Conservation (phyloP, 306 rosid species). For the Prunus dulcis region DNA sequence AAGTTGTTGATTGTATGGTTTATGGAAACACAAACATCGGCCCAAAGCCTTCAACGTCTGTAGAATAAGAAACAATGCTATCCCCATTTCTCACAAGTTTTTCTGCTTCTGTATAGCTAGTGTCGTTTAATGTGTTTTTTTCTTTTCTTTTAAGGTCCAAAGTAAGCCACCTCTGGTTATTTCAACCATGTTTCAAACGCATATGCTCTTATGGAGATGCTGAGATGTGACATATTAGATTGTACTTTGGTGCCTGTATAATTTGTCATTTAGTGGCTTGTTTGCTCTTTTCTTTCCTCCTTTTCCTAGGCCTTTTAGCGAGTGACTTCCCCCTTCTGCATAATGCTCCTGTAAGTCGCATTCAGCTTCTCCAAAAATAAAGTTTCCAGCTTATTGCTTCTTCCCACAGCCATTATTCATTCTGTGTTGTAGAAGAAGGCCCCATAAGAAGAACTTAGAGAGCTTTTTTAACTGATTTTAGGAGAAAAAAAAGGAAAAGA, state of each 20-base stretch:
- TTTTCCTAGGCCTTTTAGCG: background rate
- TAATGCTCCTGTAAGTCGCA: background rate
- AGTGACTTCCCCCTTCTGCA: background rate
- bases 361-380: background rate
- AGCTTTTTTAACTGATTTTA: too few relatives aligned
- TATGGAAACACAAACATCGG: background rate
- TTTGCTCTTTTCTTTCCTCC: background rate
- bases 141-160: background rate
- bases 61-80: too few relatives aligned
- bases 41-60: background rate
- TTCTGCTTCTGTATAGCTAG: background rate
- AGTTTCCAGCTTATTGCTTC: too few relatives aligned
- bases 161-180: background rate
- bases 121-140: background rate
- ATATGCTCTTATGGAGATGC: background rate
- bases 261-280: background rate
- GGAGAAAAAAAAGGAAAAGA: too few relatives aligned
- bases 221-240: background rate
- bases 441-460: too few relatives aligned
- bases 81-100: too few relatives aligned
- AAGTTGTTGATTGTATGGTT: background rate
- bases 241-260: constrained; percentile 1
- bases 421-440: background rate
- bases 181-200: background rate
- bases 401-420: too few relatives aligned